phyloP scores from a whole-genome alignment of 331 rosid species.

The Prunus yedoensis region DNA sequence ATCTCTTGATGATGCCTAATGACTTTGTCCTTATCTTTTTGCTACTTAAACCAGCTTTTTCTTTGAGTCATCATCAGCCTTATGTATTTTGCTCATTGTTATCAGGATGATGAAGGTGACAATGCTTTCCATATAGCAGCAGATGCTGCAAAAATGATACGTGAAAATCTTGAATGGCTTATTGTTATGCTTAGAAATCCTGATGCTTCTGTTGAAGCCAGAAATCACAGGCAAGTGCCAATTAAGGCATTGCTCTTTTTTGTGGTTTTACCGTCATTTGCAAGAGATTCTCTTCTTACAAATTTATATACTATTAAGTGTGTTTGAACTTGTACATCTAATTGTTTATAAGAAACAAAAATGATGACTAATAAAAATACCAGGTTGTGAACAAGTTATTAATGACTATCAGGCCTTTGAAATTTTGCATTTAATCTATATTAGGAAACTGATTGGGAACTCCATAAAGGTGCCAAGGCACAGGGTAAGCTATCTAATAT shows the following conservation, averaged over 20 bases:
- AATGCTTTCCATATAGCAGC: constrained; percentile 97
- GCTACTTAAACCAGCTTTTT: neutral
- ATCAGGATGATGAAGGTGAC: constrained; percentile 94
- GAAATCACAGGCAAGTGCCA: constrained; percentile 83
- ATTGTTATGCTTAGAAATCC: constrained; percentile 79
- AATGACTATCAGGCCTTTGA: neutral
- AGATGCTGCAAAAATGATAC: constrained; percentile 91
- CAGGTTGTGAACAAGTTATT: neutral
- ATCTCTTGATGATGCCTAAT: neutral
- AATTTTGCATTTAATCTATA: neutral
- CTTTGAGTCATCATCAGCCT: neutral
- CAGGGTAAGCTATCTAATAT: neutral
- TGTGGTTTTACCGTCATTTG: constrained; percentile 4
- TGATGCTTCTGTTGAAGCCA: constrained; percentile 83
- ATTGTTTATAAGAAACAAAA: neutral
- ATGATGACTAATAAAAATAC: neutral
- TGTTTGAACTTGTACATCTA: neutral
- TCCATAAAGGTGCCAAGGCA: neutral
- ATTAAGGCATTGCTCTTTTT: constrained; percentile 10
- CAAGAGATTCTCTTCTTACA: constrained; percentile 13
- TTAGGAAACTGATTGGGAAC: neutral
- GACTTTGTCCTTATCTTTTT: neutral
- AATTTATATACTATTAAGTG: neutral
- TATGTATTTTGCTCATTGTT: constrained; percentile 9
- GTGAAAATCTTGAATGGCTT: constrained; percentile 97